These are phyloP conservation scores for Pestalotiopsis sp. DNA, from an alignment of 2,329 filamentous ascomycete species.

Conservation along the genomic window DNA sequence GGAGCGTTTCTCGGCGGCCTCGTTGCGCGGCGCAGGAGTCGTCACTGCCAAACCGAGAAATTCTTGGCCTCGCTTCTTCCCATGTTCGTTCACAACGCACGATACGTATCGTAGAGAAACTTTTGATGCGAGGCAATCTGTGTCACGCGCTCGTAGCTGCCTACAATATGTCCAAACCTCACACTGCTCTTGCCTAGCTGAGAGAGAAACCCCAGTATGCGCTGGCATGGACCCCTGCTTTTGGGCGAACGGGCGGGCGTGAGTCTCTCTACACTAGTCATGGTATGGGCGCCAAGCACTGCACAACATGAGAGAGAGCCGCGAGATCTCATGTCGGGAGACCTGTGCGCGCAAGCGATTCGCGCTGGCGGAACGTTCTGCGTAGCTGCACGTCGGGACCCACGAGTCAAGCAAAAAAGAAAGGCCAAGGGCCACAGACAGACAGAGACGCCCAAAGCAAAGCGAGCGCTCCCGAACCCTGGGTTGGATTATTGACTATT, in stretches of 20 bases:
- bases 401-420: conserved; percentile 28
- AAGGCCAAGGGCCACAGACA: conserved; percentile 16
- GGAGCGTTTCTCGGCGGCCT: conserved; percentile 1
- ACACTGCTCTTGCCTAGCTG: neutral
- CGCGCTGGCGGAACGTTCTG: conserved; percentile 12
- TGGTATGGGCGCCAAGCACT: neutral
- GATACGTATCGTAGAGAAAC: neutral
- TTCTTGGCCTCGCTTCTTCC: neutral
- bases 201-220: neutral
- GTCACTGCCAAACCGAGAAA: neutral
- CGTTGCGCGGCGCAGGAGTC: conserved; percentile 8
- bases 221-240: neutral
- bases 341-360: conserved; percentile 11
- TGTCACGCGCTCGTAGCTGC: neutral
- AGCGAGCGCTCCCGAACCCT: conserved; percentile 18
- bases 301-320: conserved; percentile 15
- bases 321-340: conserved; percentile 10
- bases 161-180: neutral
- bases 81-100: neutral
- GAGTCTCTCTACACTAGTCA: neutral
- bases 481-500: neutral
- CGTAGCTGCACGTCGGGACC: conserved; percentile 1
- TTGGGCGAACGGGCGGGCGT: neutral
- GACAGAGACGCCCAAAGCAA: conserved; percentile 23
- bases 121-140: neutral